Conservation (phyloP, 2,329 filamentous ascomycete genomes). For the Calonectria hawksworthii region DNA sequence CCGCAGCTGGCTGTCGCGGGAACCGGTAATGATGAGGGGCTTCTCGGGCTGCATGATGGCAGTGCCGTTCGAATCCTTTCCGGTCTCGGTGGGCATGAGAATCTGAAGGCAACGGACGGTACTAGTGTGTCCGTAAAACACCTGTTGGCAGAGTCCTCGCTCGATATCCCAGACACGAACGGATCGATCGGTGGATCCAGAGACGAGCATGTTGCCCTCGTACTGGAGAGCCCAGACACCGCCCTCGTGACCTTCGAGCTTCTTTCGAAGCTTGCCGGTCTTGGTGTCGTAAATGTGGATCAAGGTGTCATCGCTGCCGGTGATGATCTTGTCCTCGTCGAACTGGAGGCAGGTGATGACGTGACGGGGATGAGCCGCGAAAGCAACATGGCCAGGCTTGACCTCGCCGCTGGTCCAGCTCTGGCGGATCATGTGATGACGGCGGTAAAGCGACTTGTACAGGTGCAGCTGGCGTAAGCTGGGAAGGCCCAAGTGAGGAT, state of each 20-base stretch:
- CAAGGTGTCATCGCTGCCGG: conserved; percentile 95
- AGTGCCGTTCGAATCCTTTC: conserved; percentile 77
- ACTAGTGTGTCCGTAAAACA: conserved; percentile 97
- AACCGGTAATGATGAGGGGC: conserved; percentile 96
- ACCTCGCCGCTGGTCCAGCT: conserved; percentile 92
- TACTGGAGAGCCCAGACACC: conserved; percentile 99
- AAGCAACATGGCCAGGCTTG: conserved; percentile 92
- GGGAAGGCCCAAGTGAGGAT: conserved; percentile 83
- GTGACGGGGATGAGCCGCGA: conserved; percentile 95
- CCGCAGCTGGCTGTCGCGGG: conserved; percentile 91
- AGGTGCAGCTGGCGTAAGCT: conserved; percentile 88
- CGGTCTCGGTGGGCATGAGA: conserved; percentile 85
- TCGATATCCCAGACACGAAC: conserved; percentile 99
- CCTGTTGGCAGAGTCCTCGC: conserved; percentile 90
- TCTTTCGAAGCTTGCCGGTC: conserved; percentile 86
- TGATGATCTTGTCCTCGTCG: conserved; percentile 97
- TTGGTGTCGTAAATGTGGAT: conserved; percentile 99
- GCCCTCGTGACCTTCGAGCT: conserved; percentile 93
- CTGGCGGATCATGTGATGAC: conserved; percentile 90
- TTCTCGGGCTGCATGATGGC: conserved; percentile 92
- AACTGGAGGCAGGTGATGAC: conserved; percentile 99
- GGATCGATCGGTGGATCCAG: conserved; percentile 94
- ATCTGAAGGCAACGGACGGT: conserved; percentile 97
- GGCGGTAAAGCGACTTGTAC: conserved; percentile 95
- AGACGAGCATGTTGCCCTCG: conserved; percentile 93